Evolutionary conservation across 805 yeast genomes (phyloP), one percentile per base, ranked within the genome.

Genomic region (Suhomyces sp.): DNA sequence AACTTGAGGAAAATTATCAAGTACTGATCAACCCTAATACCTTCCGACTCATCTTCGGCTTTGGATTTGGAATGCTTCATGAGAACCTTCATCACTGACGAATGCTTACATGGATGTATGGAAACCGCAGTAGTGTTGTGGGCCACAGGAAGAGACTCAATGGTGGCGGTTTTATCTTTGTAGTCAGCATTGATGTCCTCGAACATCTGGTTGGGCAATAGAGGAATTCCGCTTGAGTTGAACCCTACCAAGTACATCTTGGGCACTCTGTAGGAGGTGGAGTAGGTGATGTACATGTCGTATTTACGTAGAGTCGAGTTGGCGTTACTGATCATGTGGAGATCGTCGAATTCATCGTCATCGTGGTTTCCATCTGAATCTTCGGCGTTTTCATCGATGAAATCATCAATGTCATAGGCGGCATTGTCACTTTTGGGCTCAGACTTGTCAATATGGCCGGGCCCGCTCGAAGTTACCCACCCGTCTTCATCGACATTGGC

Each of bases 51-150:
- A 6, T 41, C 44, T 63, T 47, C 62, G 64, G 51, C 75, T 73
- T 19, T 63, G 39, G 17, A 15, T 27, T 81, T 81, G 1, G 96
- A 90, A 56, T 73, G 76, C 52, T 83, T 86, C 80, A 94, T 83
- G 55, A 94, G 74, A 43, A 91, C 87, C 60, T 83, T 85, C 99
- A 94, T 94, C 19, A 94, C 99, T 39, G 86, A 83, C 1, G 98
- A 92, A 67, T 94, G 99, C 58, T 86, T 85, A 66, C 99, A 94
- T 1, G 99, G 99, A 66, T 94, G 99, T 47, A 94, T 93, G 6
- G 97, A 89, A 6, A 94, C 91, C 0, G 88, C 77, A 0, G 94
- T 87, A 45, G 87, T 80, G 62, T 85, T 83, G 46, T 80, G 82
- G 48, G 85, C 78, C 60, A 91, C 91, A 10, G 99, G 98, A 5